Conservation (phyloP, 305 asterid species). For the Fraxinus sp. region DNA sequence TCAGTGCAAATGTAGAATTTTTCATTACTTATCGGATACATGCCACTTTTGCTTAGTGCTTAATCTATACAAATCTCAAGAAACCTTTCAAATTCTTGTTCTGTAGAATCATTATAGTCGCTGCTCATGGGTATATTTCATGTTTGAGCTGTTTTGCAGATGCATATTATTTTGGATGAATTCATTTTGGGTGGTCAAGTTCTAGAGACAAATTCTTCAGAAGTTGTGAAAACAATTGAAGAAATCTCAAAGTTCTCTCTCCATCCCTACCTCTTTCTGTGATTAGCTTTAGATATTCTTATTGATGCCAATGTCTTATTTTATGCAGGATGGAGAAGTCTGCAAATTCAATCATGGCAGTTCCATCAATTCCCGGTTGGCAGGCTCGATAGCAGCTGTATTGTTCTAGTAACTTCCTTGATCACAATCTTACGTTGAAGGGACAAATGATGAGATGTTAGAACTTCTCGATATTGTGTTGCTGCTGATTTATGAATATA, state of each 20-base stretch:
- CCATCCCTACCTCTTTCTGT: constrained; percentile 15
- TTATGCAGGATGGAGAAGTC: constrained; percentile 68
- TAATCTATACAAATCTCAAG: neutral
- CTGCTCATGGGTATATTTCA: neutral
- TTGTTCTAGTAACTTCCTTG: constrained; percentile 19
- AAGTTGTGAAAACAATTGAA: constrained; percentile 72
- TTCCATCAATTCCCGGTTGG: constrained; percentile 65
- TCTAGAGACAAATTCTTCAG: constrained; percentile 76
- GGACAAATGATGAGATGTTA: constrained; percentile 1
- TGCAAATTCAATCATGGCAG: constrained; percentile 42
- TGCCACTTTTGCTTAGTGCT: constrained; percentile 20
- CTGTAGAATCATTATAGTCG: constrained; percentile 5
- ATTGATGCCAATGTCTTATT: constrained; percentile 12
- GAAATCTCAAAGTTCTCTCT: constrained; percentile 67
- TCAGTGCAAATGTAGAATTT: neutral
- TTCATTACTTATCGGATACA: neutral
- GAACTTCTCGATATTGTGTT: neutral
- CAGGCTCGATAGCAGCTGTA: constrained; percentile 50
- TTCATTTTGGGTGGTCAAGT: constrained; percentile 93
- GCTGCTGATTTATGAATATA: neutral
- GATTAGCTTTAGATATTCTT: neutral
- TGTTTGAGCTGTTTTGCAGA: constrained; percentile 44
- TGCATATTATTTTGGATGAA: constrained; percentile 84
- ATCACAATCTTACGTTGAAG: neutral
- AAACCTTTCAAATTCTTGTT: constrained; percentile 14